Evolutionary conservation across 2,329 filamentous ascomycete species (phyloP).

Genomic region (Pseudocercospora cruenta): DNA sequence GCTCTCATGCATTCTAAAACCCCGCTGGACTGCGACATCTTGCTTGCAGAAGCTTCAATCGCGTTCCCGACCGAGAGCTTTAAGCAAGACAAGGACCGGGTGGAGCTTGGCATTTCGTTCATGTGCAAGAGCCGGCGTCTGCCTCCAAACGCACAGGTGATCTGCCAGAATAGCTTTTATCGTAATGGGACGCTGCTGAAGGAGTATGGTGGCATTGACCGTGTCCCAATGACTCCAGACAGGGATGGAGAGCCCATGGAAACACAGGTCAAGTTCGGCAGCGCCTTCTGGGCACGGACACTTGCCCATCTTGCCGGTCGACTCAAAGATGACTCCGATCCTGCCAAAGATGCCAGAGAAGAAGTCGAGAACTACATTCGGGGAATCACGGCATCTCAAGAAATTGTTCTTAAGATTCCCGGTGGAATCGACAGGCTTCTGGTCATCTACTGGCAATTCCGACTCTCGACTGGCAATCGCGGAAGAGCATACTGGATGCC

Average conservation of each 20-base stretch:
- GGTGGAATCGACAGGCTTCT: conserved; percentile 35
- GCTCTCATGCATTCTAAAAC: conserved; percentile 30
- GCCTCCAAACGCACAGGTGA: conserved; percentile 24
- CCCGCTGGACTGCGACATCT: conserved; percentile 40
- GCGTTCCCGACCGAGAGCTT: conserved; percentile 45
- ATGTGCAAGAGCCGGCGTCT: conserved; percentile 34
- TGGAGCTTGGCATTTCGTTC: conserved; percentile 39
- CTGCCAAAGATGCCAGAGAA: conserved; percentile 17
- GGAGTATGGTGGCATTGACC: conserved; percentile 29
- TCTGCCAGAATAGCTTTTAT: conserved; percentile 34
- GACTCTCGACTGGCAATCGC: conserved; percentile 25
- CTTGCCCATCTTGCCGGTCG: conserved; percentile 38
- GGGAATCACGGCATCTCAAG: conserved; percentile 47
- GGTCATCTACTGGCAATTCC: conserved; percentile 37
- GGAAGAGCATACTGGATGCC: conserved; percentile 36
- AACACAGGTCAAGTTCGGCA: conserved; percentile 45
- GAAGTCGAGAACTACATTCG: conserved; percentile 40
- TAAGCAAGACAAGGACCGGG: conserved; percentile 38
- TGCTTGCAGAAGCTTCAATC: conserved; percentile 48
- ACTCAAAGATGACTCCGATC: conserved; percentile 22
- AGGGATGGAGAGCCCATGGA: conserved; percentile 29
- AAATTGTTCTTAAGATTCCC: conserved; percentile 42
- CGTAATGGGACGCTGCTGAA: conserved; percentile 26
- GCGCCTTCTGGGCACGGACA: conserved; percentile 48
- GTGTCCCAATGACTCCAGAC: conserved; percentile 22